A percentile compares a stretch with the other conserved stretches of the same genome.
These are phyloP conservation scores for Pholiota molesta DNA, from an alignment of 768 basidiomycete species.

Conservation along the genomic window DNA sequence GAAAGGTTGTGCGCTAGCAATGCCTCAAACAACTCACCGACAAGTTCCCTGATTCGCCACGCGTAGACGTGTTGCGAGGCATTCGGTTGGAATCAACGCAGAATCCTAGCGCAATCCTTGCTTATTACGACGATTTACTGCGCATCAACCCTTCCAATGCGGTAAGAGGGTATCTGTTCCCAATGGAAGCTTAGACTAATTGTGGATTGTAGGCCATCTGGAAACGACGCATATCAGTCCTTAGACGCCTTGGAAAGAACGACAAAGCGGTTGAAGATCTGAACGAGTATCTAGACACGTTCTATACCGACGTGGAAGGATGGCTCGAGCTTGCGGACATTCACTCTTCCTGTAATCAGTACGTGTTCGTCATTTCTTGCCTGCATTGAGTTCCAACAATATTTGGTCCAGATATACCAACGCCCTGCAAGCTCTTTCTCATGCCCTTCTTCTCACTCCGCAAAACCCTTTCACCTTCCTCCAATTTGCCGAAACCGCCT, in stretches of 20 bases:
- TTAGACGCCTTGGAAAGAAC: constrained; percentile 60
- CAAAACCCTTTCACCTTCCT: constrained; percentile 86
- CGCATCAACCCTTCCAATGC: constrained; percentile 68
- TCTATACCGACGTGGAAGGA: constrained; percentile 86
- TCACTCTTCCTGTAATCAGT: constrained; percentile 78
- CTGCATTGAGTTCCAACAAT: background rate
- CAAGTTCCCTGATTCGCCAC: constrained; percentile 79
- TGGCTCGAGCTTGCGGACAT: constrained; percentile 88
- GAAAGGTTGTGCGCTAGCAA: constrained; percentile 42
- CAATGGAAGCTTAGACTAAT: constrained; percentile 1
- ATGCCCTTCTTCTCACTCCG: constrained; percentile 80
- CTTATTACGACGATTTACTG: constrained; percentile 68
- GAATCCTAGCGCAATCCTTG: constrained; percentile 54
- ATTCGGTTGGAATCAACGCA: constrained; percentile 77
- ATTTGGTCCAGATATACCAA: constrained; percentile 58
- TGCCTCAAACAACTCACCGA: constrained; percentile 62
- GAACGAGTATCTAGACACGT: constrained; percentile 75
- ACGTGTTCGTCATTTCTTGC: constrained; percentile 27
- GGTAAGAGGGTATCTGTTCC: constrained; percentile 44
- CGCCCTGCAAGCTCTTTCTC: constrained; percentile 77
- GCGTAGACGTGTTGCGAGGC: constrained; percentile 78
- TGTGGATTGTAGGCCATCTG: constrained; percentile 55
- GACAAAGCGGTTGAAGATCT: constrained; percentile 76
- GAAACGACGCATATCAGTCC: constrained; percentile 81
- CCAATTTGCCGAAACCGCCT: constrained; percentile 89